Percentiles rank a stretch among this genome's conserved stretches.
Evolutionary conservation across 768 basidiomycete genomes (phyloP).

Genomic region (Galerina marginata): DNA sequence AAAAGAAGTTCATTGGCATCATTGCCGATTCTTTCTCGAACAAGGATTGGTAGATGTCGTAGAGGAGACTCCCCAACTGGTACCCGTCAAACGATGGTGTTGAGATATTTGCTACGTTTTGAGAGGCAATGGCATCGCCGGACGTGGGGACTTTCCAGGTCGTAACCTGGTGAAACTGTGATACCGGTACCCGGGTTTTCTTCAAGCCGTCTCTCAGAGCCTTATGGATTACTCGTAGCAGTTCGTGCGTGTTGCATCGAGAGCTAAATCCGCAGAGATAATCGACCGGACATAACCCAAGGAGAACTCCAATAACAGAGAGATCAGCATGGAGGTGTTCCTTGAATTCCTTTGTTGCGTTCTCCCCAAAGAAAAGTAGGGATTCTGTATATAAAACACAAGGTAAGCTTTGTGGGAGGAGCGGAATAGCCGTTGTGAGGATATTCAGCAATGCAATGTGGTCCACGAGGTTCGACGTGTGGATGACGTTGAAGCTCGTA

Average conservation of each 20-base stretch:
- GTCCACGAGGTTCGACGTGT: conserved; percentile 46
- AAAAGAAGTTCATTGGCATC: too few species aligned
- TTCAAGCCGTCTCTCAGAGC: background rate
- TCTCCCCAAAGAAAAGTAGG: conserved; percentile 24
- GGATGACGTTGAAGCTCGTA: conserved; percentile 41
- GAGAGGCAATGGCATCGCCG: too few species aligned
- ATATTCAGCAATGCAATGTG: conserved; percentile 45
- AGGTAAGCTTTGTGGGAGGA: conserved; percentile 28
- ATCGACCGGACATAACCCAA: conserved; percentile 39
- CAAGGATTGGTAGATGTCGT: too few species aligned
- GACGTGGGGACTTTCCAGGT: conserved; percentile 40
- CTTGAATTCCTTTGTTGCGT: conserved; percentile 37
- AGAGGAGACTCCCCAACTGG: too few species aligned
- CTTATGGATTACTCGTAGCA: conserved; percentile 16
- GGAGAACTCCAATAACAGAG: conserved; percentile 35
- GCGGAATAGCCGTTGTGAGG: conserved; percentile 34
- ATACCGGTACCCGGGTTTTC: background rate
- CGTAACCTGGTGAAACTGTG: conserved; percentile 41
- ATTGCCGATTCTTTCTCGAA: too few species aligned
- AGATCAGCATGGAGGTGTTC: conserved; percentile 38
- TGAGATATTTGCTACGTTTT: too few species aligned
- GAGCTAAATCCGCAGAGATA: conserved; percentile 41
- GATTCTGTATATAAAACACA: conserved; percentile 40
- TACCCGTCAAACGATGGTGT: too few species aligned
- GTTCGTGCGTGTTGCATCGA: conserved; percentile 41